Base-by-base conservation (phyloP, 2,329 filamentous ascomycete genomes). In the Samsoniella hepiali region DNA sequence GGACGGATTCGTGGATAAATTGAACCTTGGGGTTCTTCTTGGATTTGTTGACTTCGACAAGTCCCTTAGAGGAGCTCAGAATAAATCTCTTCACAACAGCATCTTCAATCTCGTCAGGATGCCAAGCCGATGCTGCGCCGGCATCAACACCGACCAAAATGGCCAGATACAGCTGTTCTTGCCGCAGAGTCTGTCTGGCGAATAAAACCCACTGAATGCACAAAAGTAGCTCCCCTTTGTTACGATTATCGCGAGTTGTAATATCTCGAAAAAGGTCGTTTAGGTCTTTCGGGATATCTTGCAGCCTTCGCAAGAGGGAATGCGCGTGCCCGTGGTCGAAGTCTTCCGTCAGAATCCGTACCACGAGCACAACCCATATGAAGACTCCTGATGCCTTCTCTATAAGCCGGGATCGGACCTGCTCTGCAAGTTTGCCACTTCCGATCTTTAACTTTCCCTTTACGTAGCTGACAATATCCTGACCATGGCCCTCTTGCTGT, bases 181-280 rank as follows among this genome's bases (percentile, higher is more conserved):
- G 77, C 0, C 47, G 72, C 0, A 87, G 62, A 0, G 83, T 80
- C 0, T 70, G 66, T 6, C 69, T 73, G 0, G 84, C 75, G 29
- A 78, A 86, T 0, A 88, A 72, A 0, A 88, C 73, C 80, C 81
- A 87, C 22, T 64, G 77, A 1, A 88, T 64, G 34, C 78, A 84
- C 0, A 82, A 65, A 0, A 77, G 63, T 0, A 87, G 66, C 0
- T 76, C 70, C 0, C 79, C 72, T 51, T 72, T 71, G 5, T 82
- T 74, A 0, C 74, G 40, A 0, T 60, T 27, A 58, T 88, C 84
- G 13, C 82, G 76, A 0, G 64, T 77, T 2, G 87, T 63, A 0
- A 87, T 82, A 13, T 82, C 72, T 3, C 72, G 74, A 64, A 88
- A 87, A 0, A 88, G 67, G 0, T 81, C 73, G 38, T 75, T 68